Conservation (phyloP, 2,329 filamentous ascomycete species). For the Juglanconis juglandina region DNA sequence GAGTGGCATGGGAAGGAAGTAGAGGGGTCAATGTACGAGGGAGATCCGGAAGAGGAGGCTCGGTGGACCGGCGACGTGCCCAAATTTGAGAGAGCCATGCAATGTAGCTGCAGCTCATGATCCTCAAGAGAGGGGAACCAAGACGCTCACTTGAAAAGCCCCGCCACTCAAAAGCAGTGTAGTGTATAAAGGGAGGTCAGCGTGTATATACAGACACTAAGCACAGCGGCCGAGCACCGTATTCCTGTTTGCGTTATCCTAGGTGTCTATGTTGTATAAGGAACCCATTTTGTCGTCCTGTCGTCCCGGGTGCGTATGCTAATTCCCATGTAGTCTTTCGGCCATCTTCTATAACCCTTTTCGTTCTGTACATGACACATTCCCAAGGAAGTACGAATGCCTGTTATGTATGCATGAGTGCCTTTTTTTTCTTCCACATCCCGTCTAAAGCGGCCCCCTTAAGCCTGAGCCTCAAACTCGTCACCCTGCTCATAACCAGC, state of each 20-base stretch:
- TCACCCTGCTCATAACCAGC: slow-evolving; percentile 40
- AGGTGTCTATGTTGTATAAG: not conserved
- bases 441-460: not conserved
- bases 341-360: not conserved
- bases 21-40: slow-evolving; percentile 47
- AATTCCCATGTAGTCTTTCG: slow-evolving; percentile 5
- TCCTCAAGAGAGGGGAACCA: not conserved
- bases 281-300: not conserved
- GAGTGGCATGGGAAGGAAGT: slow-evolving; percentile 57
- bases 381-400: not conserved
- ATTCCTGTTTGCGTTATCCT: not conserved
- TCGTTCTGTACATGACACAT: not conserved
- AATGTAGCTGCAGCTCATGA: slow-evolving; percentile 87
- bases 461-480: slow-evolving; percentile 44
- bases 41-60: slow-evolving; percentile 70
- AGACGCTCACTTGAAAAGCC: not conserved
- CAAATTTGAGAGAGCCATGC: slow-evolving; percentile 71
- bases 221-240: no score
- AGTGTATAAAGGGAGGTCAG: no score
- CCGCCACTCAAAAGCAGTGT: not conserved
- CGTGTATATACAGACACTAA: no score
- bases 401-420: not conserved
- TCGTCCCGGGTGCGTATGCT: not conserved
- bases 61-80: slow-evolving; percentile 86
- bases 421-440: not conserved